Conservation (phyloP, 208 protist genomes). For the Angomonas desouzai region DNA sequence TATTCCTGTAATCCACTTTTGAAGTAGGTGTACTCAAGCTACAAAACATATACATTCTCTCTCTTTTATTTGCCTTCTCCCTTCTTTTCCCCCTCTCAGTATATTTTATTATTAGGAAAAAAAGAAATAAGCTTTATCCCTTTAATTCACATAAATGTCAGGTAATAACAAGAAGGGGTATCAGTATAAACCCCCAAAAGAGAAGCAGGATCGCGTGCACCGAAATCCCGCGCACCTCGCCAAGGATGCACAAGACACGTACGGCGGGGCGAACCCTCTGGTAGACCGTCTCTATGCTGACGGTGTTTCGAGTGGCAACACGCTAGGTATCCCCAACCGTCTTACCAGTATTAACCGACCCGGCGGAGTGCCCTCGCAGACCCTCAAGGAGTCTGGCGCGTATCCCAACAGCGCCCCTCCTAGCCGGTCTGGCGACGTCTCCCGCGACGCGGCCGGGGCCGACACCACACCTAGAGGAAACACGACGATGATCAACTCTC, state of each 20-base stretch:
- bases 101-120: slow-evolving; percentile 17
- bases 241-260: slow-evolving; percentile 70
- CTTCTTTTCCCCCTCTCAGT: slow-evolving; percentile 11
- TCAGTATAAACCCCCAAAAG: slow-evolving; percentile 11
- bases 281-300: slow-evolving; percentile 67
- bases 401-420: slow-evolving; percentile 13
- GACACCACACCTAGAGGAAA: slow-evolving; percentile 19
- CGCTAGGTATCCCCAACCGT: slow-evolving; percentile 69
- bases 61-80: no score
- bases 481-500: slow-evolving; percentile 48
- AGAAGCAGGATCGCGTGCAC: slow-evolving; percentile 11
- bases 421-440: slow-evolving; percentile 10
- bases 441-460: not conserved
- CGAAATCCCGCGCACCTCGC: slow-evolving; percentile 88
- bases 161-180: slow-evolving; percentile 11
- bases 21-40: no score
- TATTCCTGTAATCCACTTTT: no score
- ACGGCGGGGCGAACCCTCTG: slow-evolving; percentile 68
- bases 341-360: slow-evolving; percentile 29
- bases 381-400: slow-evolving; percentile 3
- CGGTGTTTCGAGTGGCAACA: slow-evolving; percentile 46
- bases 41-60: no score
- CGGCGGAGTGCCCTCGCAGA: not conserved
- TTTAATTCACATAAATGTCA: slow-evolving; percentile 1
- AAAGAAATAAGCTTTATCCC: slow-evolving; percentile 16